Percentiles rank a stretch among this genome's conserved stretches.
Conservation (phyloP, 768 basidiomycete genomes). For the Dentipellis sp. region DNA sequence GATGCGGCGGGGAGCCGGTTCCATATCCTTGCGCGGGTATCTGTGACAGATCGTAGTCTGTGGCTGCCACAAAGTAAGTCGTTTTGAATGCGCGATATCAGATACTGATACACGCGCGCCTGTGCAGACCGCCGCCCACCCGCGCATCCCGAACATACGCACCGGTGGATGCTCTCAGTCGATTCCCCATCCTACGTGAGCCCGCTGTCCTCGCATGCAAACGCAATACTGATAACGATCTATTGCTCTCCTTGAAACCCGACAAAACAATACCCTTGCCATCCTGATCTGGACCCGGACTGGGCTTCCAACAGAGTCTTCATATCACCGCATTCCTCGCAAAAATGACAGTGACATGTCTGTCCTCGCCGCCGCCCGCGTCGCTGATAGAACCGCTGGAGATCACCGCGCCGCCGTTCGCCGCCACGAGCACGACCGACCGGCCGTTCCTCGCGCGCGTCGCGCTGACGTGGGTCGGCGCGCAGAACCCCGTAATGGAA, state of each 20-base stretch:
- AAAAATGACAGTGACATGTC: conserved; percentile 24
- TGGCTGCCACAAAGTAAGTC: conserved; percentile 31
- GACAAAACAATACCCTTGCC: too few relatives aligned
- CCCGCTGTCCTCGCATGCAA: conserved; percentile 1
- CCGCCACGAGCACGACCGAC: conserved; percentile 30
- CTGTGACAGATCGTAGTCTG: conserved; percentile 34
- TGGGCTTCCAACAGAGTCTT: conserved; percentile 20
- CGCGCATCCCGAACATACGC: conserved; percentile 23
- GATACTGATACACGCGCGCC: neutral
- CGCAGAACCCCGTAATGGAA: conserved; percentile 30
- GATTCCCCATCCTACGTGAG: conserved; percentile 40
- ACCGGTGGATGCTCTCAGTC: conserved; percentile 38
- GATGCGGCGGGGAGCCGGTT: conserved; percentile 29
- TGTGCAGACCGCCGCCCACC: conserved; percentile 24
- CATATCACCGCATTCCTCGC: conserved; percentile 25
- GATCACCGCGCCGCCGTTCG: conserved; percentile 15
- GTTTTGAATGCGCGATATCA: neutral
- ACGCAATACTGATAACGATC: neutral
- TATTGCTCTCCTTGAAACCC: neutral
- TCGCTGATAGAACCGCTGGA: conserved; percentile 24
- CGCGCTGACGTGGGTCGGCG: conserved; percentile 30
- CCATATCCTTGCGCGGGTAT: conserved; percentile 35
- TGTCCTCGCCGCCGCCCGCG: conserved; percentile 30
- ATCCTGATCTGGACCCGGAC: too few relatives aligned
- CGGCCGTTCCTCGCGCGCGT: conserved; percentile 36